Conservation (phyloP, 768 basidiomycete species). For the Auricularia cornea region DNA sequence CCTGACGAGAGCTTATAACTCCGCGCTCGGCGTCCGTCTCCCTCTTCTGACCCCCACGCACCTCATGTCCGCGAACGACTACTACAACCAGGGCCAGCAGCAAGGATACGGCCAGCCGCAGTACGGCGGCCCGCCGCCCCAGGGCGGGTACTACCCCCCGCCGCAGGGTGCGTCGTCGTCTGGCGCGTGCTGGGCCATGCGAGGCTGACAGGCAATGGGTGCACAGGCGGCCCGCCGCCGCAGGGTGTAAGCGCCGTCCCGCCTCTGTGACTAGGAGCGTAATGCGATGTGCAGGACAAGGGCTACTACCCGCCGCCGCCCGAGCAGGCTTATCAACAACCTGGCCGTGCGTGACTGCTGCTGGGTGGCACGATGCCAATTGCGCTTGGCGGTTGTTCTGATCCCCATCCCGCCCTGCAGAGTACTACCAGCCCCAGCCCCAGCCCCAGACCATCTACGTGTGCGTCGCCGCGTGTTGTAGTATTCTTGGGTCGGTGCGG, state of each 20-base stretch:
- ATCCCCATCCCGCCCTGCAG: conserved; percentile 3
- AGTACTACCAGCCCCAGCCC: conserved; percentile 47
- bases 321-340: conserved; percentile 51
- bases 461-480: conserved; percentile 42
- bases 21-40: neutral
- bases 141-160: conserved; percentile 39
- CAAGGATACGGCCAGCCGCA: conserved; percentile 30
- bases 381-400: conserved; percentile 27
- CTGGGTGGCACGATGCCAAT: conserved; percentile 16
- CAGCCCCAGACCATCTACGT: conserved; percentile 77
- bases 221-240: conserved; percentile 23
- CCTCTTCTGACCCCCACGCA: conserved; percentile 7
- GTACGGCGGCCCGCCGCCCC: neutral
- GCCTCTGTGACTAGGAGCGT: neutral
- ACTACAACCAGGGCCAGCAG: conserved; percentile 46
- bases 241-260: conserved; percentile 26
- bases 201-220: too few species aligned
- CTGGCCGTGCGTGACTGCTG: conserved; percentile 14
- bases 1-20: neutral
- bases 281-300: conserved; percentile 5
- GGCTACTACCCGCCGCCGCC: conserved; percentile 43
- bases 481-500: neutral
- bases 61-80: conserved; percentile 66
- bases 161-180: conserved; percentile 29
- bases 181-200: neutral